These are phyloP conservation scores for Myxozyma geophila DNA, from an alignment of 805 yeast species.

Conservation along the genomic window DNA sequence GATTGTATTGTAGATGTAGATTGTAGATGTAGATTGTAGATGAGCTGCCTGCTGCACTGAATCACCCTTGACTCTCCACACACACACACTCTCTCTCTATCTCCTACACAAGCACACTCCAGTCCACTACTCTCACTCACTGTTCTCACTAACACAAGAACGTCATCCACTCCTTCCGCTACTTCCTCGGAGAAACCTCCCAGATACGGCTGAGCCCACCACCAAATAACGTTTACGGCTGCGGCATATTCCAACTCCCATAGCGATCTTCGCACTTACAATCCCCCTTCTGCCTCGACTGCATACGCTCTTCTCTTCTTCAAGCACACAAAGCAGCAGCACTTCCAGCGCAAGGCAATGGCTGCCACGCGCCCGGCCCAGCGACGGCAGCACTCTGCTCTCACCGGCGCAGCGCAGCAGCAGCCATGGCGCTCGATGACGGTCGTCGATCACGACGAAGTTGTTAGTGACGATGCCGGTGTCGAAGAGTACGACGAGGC, in stretches of 20 bases:
- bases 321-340: not conserved
- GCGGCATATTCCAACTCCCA: not conserved
- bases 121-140: no score
- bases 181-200: no score
- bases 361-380: constrained; percentile 5
- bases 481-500: not conserved
- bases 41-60: no score
- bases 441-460: not conserved
- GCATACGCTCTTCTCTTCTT: no score
- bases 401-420: not conserved
- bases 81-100: no score
- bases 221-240: constrained; percentile 1
- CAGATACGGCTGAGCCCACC: no score
- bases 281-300: not conserved
- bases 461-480: not conserved
- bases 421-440: not conserved
- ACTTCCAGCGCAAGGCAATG: constrained; percentile 1
- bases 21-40: not conserved
- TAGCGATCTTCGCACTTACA: not conserved
- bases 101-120: no score
- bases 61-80: no score
- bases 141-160: no score
- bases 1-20: not conserved
- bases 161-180: no score
- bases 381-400: constrained; percentile 4